Evolutionary conservation across 306 rosid species (phyloP).

Genomic region (Dryas drummondii): DNA sequence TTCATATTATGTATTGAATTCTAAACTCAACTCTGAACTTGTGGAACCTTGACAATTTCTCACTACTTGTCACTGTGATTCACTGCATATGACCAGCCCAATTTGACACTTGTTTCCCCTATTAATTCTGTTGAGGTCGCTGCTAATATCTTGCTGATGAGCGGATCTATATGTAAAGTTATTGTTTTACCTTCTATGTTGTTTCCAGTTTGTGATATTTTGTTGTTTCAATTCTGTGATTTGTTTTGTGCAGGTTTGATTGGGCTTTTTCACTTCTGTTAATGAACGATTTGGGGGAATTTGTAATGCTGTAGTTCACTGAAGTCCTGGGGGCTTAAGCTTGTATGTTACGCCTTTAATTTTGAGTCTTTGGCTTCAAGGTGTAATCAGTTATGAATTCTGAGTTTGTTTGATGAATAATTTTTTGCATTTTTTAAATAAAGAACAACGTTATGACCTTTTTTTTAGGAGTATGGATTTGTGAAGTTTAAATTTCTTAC

Average conservation of each 20-base stretch:
- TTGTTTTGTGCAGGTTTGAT: slow-evolving; percentile 17
- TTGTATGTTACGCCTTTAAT: neutral
- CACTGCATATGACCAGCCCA: neutral
- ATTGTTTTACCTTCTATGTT: neutral
- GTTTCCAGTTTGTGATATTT: neutral
- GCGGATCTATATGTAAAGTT: neutral
- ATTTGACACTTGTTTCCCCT: neutral
- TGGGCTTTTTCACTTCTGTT: neutral
- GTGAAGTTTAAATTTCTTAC: neutral
- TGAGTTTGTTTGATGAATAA: neutral
- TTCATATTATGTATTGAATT: neutral
- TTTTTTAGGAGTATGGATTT: neutral
- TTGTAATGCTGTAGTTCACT: neutral
- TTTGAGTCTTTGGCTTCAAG: neutral
- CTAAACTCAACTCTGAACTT: neutral
- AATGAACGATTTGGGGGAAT: no score
- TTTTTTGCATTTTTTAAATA: neutral
- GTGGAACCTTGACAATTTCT: neutral
- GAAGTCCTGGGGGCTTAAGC: neutral
- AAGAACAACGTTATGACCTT: neutral
- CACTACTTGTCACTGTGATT: neutral
- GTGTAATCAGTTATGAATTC: neutral
- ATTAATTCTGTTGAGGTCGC: neutral
- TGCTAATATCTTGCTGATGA: neutral
- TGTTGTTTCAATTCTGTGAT: neutral